These are phyloP conservation scores for Cutaneotrichosporon daszewskae DNA, from an alignment of 1,284 basidiomycete species.

Conservation along the genomic window DNA sequence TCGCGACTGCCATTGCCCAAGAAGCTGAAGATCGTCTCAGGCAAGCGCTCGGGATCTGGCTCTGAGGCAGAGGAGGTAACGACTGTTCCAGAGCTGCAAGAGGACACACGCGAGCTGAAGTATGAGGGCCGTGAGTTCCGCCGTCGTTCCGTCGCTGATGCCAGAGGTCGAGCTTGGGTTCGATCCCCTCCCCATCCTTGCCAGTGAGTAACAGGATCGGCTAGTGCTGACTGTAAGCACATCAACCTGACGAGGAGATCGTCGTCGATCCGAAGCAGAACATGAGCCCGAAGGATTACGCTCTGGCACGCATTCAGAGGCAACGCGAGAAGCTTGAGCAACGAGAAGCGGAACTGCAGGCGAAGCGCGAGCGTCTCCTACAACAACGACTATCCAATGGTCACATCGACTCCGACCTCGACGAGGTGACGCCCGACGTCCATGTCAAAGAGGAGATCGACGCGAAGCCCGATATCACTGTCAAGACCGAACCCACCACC, in stretches of 20 bases:
- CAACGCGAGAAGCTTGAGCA: too few relatives aligned
- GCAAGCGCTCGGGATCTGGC: background rate
- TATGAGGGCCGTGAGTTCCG: constrained; percentile 35
- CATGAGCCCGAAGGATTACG: too few relatives aligned
- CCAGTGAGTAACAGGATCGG: constrained; percentile 13
- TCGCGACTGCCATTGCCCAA: constrained; percentile 13
- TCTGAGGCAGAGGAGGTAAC: background rate
- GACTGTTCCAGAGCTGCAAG: constrained; percentile 7
- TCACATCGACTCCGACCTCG: too few relatives aligned
- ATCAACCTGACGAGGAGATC: background rate
- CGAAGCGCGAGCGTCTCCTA: too few relatives aligned
- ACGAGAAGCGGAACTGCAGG: too few relatives aligned
- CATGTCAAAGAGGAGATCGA: too few relatives aligned
- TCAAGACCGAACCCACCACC: too few relatives aligned
- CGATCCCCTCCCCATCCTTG: constrained; percentile 27
- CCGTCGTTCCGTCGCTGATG: background rate
- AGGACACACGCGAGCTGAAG: constrained; percentile 1
- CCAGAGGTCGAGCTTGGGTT: constrained; percentile 25
- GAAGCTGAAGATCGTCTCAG: background rate
- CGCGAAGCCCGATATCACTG: too few relatives aligned
- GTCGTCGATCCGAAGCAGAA: too few relatives aligned
- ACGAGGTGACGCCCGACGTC: too few relatives aligned
- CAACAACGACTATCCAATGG: too few relatives aligned
- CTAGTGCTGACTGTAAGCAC: background rate
- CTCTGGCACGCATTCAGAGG: too few relatives aligned